These are phyloP conservation scores for Fusarium sp. DNA, from an alignment of 2,329 filamentous ascomycete species.

Conservation along the genomic window DNA sequence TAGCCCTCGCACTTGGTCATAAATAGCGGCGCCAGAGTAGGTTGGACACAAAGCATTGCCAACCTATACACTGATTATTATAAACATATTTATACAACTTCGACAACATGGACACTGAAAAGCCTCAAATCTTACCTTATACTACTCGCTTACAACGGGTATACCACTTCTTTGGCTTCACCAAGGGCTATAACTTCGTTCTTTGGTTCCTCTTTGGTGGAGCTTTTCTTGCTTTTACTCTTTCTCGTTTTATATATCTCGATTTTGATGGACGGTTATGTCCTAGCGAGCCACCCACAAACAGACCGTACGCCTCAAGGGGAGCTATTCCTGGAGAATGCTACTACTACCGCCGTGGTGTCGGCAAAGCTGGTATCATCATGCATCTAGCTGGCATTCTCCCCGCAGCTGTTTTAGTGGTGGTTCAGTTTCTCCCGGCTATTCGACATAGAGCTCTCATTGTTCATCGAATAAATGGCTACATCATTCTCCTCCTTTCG, in stretches of 20 bases:
- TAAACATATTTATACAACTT: not conserved
- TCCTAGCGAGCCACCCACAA: conserved; percentile 5
- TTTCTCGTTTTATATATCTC: conserved; percentile 43
- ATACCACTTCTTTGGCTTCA: conserved; percentile 65
- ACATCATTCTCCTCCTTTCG: conserved; percentile 63
- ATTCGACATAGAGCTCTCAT: conserved; percentile 62
- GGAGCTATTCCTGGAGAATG: conserved; percentile 55
- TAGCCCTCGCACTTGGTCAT: not conserved
- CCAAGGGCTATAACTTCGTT: conserved; percentile 67
- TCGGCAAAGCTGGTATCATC: conserved; percentile 55
- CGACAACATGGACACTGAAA: not conserved
- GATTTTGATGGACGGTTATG: conserved; percentile 53
- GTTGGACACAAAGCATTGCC: not conserved
- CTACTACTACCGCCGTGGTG: conserved; percentile 52
- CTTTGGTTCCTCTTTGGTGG: conserved; percentile 65
- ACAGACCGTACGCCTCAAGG: conserved; percentile 4
- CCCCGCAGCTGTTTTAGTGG: conserved; percentile 58
- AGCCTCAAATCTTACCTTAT: not conserved
- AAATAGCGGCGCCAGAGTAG: conserved; percentile 12
- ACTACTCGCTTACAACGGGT: conserved; percentile 37
- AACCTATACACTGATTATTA: not conserved
- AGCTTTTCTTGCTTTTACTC: conserved; percentile 44
- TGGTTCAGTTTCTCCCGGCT: conserved; percentile 63
- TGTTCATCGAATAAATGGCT: conserved; percentile 72
- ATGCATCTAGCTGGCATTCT: conserved; percentile 61